These are phyloP conservation scores for Zygoascus biomembranicola DNA, from an alignment of 805 yeast species.

Conservation along the genomic window DNA sequence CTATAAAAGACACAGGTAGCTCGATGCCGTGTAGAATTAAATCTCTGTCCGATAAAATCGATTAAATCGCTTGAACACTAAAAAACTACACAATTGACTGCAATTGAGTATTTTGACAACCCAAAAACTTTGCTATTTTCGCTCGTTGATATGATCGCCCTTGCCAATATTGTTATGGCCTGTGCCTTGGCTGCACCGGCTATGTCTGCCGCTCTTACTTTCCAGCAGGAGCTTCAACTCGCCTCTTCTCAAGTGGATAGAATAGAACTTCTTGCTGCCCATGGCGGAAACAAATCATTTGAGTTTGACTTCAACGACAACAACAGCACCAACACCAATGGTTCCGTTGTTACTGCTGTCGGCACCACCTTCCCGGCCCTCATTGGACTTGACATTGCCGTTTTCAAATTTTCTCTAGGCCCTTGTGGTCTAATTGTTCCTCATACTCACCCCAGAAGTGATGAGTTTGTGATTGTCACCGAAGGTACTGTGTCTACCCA, in stretches of 20 bases:
- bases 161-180: not conserved
- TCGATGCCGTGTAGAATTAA: no score
- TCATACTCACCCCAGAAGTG: slow-evolving; percentile 15
- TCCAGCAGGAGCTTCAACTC: not conserved
- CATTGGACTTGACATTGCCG: slow-evolving; percentile 9
- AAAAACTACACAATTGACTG: no score
- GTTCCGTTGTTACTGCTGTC: slow-evolving; percentile 9
- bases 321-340: slow-evolving; percentile 3
- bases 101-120: no score
- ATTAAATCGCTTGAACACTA: no score
- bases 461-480: slow-evolving; percentile 14
- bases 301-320: slow-evolving; percentile 15
- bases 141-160: not conserved
- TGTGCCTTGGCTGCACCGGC: not conserved
- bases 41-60: no score
- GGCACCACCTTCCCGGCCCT: slow-evolving; percentile 15
- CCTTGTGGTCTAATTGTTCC: slow-evolving; percentile 17
- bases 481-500: slow-evolving; percentile 13
- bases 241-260: slow-evolving; percentile 10
- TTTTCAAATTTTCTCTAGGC: slow-evolving; percentile 11
- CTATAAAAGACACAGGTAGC: no score
- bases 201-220: not conserved
- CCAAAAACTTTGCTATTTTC: no score
- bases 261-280: slow-evolving; percentile 6
- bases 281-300: slow-evolving; percentile 13